phyloP scores from a whole-genome alignment of 495 filamentous ascomycete species.

The Trichocladium uniseriatum region DNA sequence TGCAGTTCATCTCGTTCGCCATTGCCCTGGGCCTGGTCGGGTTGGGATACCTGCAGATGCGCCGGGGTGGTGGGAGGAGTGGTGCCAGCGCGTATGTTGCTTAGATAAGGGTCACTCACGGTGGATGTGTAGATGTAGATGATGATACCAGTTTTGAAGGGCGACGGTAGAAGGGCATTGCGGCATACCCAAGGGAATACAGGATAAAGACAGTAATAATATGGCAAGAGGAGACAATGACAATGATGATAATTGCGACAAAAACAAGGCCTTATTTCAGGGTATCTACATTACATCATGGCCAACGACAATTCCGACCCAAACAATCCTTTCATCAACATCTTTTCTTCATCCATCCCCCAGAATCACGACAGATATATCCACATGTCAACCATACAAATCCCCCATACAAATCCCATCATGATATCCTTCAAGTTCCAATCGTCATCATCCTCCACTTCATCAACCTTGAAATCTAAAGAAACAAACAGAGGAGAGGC shows the following conservation, averaged over 20 bases:
- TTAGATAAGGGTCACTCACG: neutral
- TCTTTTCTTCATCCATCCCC: neutral
- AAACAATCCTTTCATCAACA: neutral
- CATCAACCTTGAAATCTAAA: too few relatives aligned
- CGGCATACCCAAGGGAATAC: too few relatives aligned
- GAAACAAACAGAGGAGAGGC: too few relatives aligned
- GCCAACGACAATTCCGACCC: neutral
- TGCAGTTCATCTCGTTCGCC: slow-evolving; percentile 29
- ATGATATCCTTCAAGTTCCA: neutral
- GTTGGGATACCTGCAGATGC: slow-evolving; percentile 12
- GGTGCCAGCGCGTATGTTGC: slow-evolving; percentile 5
- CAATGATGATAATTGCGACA: neutral
- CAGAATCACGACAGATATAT: too few relatives aligned
- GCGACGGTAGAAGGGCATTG: too few relatives aligned
- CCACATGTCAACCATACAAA: neutral
- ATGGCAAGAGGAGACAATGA: too few relatives aligned
- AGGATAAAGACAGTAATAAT: too few relatives aligned
- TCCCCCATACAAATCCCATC: neutral
- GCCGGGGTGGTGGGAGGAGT: neutral
- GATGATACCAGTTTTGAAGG: too few relatives aligned
- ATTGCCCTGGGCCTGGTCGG: slow-evolving; percentile 18
- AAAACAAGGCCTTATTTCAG: neutral
- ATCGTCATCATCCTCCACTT: neutral
- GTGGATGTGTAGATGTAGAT: too few relatives aligned
- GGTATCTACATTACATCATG: slow-evolving; percentile 1